Percentiles rank a stretch among this genome's conserved stretches.
These are phyloP conservation scores for Ceratocystis albifundus DNA, from an alignment of 2,329 filamentous ascomycete genomes.

Conservation along the genomic window DNA sequence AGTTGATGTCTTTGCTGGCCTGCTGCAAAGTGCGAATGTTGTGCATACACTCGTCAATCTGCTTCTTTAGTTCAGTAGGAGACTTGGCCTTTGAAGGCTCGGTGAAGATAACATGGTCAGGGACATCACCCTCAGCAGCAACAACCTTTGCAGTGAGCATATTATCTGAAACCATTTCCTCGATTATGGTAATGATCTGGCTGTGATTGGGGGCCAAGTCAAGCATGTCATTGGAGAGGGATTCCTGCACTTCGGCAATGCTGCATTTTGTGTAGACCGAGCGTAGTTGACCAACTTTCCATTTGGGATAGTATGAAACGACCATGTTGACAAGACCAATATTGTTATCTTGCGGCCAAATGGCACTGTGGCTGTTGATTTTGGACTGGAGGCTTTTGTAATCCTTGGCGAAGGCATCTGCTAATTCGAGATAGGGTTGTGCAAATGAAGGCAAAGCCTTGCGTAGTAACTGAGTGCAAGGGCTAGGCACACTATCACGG, in stretches of 20 bases:
- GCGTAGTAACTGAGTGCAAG: conserved; percentile 12
- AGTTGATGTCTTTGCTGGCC: conserved; percentile 42
- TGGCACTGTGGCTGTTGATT: conserved; percentile 42
- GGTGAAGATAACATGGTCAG: conserved; percentile 43
- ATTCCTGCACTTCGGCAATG: conserved; percentile 40
- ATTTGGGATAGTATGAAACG: conserved; percentile 58
- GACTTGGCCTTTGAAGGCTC: conserved; percentile 27
- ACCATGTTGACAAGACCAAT: conserved; percentile 58
- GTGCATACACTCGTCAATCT: conserved; percentile 34
- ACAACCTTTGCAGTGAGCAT: conserved; percentile 45
- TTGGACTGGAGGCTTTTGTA: conserved; percentile 48
- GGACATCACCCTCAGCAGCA: conserved; percentile 31
- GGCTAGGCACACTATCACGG: neutral
- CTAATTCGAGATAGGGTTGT: conserved; percentile 60
- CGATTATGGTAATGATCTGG: conserved; percentile 38
- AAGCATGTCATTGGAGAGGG: conserved; percentile 45
- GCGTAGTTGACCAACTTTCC: conserved; percentile 61
- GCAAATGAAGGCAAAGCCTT: conserved; percentile 37
- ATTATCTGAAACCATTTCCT: conserved; percentile 44
- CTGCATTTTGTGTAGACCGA: conserved; percentile 55
- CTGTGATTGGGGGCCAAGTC: conserved; percentile 33
- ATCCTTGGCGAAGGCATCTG: conserved; percentile 48
- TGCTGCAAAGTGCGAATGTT: conserved; percentile 37
- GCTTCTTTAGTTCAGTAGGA: conserved; percentile 30
- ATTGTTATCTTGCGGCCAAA: conserved; percentile 65